Evolutionary conservation across 163 green algal species (phyloP).

Genomic region (Trebouxiophyceae sp.): DNA sequence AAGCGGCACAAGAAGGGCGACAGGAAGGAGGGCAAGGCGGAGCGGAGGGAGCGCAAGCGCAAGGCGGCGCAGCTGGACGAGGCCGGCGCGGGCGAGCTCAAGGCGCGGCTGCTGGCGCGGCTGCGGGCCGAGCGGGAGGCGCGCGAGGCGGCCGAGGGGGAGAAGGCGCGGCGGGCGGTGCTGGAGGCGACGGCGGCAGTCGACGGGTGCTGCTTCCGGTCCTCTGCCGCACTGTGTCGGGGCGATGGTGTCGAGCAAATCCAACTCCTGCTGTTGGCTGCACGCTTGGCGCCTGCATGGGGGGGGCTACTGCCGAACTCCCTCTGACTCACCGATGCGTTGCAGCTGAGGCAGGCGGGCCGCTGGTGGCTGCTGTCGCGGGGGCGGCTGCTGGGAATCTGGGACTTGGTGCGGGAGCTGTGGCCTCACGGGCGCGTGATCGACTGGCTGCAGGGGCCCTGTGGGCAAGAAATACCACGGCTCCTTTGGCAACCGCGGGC

Average conservation of each 20-base stretch:
- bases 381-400: neutral
- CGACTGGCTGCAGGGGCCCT: neutral
- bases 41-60: neutral
- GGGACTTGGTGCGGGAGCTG: neutral
- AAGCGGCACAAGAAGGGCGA: neutral
- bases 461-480: neutral
- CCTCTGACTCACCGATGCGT: too few species aligned
- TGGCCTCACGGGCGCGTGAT: too few species aligned
- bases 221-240: neutral
- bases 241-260: too few species aligned
- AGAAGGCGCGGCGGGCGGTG: neutral
- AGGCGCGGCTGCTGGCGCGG: neutral
- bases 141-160: neutral
- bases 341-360: neutral
- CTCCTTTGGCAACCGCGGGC: constrained; percentile 19
- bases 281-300: too few species aligned
- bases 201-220: neutral
- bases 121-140: neutral
- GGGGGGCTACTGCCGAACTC: too few species aligned
- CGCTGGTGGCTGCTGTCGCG: neutral
- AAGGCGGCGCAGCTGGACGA: neutral
- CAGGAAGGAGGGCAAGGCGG: neutral
- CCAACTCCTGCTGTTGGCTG: neutral
- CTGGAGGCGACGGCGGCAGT: neutral
- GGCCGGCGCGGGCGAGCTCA: neutral